Evolutionary conservation across 305 asterid species (phyloP), one percentile per base, ranked within the genome.

Genomic region (Solanum hybrid): DNA sequence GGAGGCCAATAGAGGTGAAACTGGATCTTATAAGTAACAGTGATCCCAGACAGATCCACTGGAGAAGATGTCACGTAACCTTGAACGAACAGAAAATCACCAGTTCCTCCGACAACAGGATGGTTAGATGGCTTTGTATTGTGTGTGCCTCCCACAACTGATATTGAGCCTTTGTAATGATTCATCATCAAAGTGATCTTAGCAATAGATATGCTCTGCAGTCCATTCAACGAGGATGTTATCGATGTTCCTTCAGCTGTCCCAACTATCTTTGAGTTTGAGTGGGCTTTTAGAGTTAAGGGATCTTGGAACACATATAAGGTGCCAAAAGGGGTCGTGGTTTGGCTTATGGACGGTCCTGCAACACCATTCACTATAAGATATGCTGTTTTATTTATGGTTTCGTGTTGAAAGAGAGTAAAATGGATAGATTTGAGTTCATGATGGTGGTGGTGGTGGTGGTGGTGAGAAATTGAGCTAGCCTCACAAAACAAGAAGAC

Each of bases 1-100:
- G 79, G 90, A 81, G 90, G 92, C 92, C 89, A 90, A 81, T 81
- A 90, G 24, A 83, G 87, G 89, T 74, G 92, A 90, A 90, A 90
- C 28, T 88, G 90, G 73, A 88, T 82, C 86, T 73, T 90, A 24
- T 36, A 90, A 83, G 84, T 88, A 78, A 88, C 86, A 12, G 92
- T 87, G 37, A 87, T 26, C 85, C 92, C 90, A 4, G 69, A 33
- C 16, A 90, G 71, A 82, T 87, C 85, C 61, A 90, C 91, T 4
- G 92, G 92, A 82, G 90, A 90, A 51, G 92, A 88, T 46, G 92
- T 88, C 86, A 90, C 90, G 9, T 82, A 88, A 51, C 86, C 90
- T 88, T 88, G 92, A 87, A 73, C 90, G 8, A 90, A 90, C 89
- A 90, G 26, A 83, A 87, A 90, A 80, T 90, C 92, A 46, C 88